Percentiles rank a stretch among this genome's conserved stretches.
phyloP scores from a whole-genome alignment of 2,329 filamentous ascomycete genomes.

The Akanthomyces lecanii region DNA sequence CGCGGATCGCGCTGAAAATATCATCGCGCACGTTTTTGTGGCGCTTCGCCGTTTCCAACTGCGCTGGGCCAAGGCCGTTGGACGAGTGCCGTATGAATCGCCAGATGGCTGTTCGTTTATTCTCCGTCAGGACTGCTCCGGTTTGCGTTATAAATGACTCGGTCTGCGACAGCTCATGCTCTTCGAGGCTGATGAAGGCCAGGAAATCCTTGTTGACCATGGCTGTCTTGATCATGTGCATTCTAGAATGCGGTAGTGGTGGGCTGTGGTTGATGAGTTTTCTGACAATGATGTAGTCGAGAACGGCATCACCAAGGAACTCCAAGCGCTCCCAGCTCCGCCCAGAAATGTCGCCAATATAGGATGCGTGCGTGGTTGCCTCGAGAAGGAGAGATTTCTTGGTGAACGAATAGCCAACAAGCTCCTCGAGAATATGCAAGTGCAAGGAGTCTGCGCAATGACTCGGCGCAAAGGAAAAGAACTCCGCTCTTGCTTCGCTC shows the following conservation, averaged over 20 bases:
- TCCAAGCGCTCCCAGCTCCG: conserved; percentile 68
- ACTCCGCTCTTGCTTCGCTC: conserved; percentile 33
- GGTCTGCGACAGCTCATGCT: conserved; percentile 24
- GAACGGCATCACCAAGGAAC: conserved; percentile 79
- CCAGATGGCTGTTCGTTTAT: conserved; percentile 51
- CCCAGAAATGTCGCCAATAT: conserved; percentile 37
- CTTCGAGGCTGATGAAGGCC: conserved; percentile 68
- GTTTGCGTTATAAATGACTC: conserved; percentile 19
- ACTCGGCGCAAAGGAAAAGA: conserved; percentile 41
- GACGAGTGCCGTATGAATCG: conserved; percentile 62
- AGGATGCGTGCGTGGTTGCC: conserved; percentile 74
- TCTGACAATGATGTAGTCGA: conserved; percentile 71
- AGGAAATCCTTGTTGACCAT: conserved; percentile 79
- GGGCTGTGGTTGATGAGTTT: conserved; percentile 48
- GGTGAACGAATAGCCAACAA: conserved; percentile 69
- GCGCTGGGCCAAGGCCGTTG: conserved; percentile 41
- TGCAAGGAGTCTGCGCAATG: conserved; percentile 35
- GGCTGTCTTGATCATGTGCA: conserved; percentile 73
- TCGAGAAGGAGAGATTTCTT: conserved; percentile 68
- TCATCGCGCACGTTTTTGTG: conserved; percentile 45
- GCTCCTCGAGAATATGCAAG: conserved; percentile 51
- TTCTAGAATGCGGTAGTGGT: conserved; percentile 47
- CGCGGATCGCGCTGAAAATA: conserved; percentile 48
- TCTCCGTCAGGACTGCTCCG: conserved; percentile 20
- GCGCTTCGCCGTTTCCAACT: conserved; percentile 40